phyloP scores from a whole-genome alignment of 208 protist species.

The Blechomonas ayalai region DNA sequence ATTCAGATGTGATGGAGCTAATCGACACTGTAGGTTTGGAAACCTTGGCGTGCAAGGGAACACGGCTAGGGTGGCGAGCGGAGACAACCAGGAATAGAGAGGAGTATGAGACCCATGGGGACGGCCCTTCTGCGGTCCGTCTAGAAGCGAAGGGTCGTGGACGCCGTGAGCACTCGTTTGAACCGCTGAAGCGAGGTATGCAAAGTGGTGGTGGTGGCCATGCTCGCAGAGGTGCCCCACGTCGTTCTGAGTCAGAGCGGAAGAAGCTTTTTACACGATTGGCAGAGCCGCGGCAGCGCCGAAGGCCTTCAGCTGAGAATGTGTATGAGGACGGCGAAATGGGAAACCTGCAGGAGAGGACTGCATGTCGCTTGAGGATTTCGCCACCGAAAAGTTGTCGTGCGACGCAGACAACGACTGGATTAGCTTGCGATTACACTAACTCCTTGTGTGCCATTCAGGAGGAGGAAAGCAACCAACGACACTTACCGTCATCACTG shows the following conservation, averaged over 20 bases:
- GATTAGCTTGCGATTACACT: no score
- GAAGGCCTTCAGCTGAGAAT: not conserved
- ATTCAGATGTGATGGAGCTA: constrained; percentile 76
- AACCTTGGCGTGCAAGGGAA: constrained; percentile 48
- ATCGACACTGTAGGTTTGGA: constrained; percentile 74
- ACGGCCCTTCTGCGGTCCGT: not conserved
- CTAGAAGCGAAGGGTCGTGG: not conserved
- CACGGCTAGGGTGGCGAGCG: constrained; percentile 12
- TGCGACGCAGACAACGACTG: no score
- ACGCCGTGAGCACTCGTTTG: constrained; percentile 8
- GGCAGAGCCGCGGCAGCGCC: constrained; percentile 21
- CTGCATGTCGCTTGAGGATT: no score
- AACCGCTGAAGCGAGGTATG: constrained; percentile 4
- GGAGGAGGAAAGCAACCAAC: no score
- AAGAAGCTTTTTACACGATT: constrained; percentile 30
- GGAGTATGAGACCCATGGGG: not conserved
- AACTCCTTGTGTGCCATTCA: no score
- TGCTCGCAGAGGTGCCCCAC: no score
- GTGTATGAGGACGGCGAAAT: not conserved
- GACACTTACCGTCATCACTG: no score
- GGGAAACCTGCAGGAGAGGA: not conserved
- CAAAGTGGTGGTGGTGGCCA: no score
- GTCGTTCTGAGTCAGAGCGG: constrained; percentile 16
- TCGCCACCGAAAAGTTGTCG: no score
- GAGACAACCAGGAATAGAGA: not conserved